phyloP scores from a whole-genome alignment of 2,329 filamentous ascomycete species.

The Huntiella decipiens region DNA sequence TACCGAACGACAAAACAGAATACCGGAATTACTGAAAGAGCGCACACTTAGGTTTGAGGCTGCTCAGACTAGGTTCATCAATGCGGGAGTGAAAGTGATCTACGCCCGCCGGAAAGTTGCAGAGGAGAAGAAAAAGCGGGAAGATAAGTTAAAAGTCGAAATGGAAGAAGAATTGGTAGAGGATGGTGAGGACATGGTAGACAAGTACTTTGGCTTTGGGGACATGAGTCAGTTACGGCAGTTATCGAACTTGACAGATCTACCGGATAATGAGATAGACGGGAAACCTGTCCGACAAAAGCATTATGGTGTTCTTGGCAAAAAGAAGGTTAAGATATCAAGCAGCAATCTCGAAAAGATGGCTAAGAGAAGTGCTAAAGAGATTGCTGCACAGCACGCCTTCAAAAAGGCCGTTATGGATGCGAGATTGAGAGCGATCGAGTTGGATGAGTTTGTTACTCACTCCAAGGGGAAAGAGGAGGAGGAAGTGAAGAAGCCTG shows the following conservation, averaged over 20 bases:
- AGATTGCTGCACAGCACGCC: no score
- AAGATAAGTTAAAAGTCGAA: no score
- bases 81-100: background rate
- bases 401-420: background rate
- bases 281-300: background rate
- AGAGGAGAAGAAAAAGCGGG: background rate
- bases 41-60: background rate
- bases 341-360: no score
- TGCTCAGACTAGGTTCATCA: background rate
- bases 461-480: background rate
- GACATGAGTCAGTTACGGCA: no score
- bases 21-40: background rate
- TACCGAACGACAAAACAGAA: slow-evolving; percentile 22
- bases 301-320: no score
- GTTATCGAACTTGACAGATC: background rate
- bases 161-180: background rate
- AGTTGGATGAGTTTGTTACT: no score
- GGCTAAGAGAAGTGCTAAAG: no score
- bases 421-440: background rate
- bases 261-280: background rate
- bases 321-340: no score
- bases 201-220: no score
- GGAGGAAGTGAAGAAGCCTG: slow-evolving; percentile 1
- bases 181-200: background rate
- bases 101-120: background rate